Conservation (phyloP, 2,329 filamentous ascomycete genomes). For the Pyricularia pennisetigena region DNA sequence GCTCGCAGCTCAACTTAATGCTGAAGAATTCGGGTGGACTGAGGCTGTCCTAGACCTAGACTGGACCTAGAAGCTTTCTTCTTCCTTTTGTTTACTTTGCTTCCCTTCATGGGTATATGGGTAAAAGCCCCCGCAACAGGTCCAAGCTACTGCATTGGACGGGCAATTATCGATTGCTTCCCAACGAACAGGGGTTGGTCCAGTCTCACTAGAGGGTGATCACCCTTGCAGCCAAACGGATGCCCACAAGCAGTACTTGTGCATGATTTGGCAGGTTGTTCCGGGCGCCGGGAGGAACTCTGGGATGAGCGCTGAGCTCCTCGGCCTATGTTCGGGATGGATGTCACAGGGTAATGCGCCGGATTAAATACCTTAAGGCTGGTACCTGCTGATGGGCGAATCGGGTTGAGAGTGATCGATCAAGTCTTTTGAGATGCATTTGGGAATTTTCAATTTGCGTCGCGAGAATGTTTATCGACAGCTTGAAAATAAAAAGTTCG, state of each 20-base stretch:
- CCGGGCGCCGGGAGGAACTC: not conserved
- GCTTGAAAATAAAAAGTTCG: not conserved
- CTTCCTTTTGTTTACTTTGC: not conserved
- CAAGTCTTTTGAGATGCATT: not conserved
- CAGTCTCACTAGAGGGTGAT: not conserved
- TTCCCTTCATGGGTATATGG: not conserved
- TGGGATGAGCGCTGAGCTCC: not conserved
- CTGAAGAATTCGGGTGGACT: not conserved
- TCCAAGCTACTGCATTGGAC: not conserved
- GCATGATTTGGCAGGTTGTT: not conserved
- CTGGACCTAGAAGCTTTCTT: not conserved
- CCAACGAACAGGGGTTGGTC: not conserved
- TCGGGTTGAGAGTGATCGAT: not conserved
- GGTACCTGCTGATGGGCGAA: not conserved
- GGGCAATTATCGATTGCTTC: not conserved
- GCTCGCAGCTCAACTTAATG: not conserved
- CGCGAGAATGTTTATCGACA: not conserved
- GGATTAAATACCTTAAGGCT: not conserved
- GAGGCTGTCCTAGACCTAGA: not conserved
- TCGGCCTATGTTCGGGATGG: not conserved
- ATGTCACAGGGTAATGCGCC: not conserved
- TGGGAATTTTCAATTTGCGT: not conserved
- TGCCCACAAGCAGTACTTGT: not conserved
- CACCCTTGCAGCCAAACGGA: not conserved
- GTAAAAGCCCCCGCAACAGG: not conserved